phyloP scores from a whole-genome alignment of 2,329 filamentous ascomycete species.

The Furcasterigmium furcatum region DNA sequence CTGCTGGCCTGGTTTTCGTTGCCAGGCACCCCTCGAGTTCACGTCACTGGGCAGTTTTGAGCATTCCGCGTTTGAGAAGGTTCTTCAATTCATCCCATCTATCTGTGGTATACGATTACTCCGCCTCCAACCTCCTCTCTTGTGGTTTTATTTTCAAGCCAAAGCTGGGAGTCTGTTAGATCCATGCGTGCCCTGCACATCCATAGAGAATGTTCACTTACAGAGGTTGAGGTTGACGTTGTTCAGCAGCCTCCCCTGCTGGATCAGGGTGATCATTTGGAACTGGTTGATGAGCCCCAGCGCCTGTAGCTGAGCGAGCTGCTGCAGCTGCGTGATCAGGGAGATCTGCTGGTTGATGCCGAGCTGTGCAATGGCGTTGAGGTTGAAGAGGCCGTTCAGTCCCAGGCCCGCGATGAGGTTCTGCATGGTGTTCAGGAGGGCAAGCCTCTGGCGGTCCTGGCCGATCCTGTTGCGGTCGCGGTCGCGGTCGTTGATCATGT shows the following conservation, averaged over 20 bases:
- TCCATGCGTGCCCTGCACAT: too few relatives aligned
- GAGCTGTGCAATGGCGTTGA: constrained; percentile 20
- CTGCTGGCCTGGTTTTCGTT: too few relatives aligned
- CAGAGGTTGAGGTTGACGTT: constrained; percentile 7
- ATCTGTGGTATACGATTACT: too few relatives aligned
- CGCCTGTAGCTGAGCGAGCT: constrained; percentile 19
- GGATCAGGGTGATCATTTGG: constrained; percentile 17
- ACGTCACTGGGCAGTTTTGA: too few relatives aligned
- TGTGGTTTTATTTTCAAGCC: too few relatives aligned
- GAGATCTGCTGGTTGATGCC: constrained; percentile 20
- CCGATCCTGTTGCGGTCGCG: constrained; percentile 7
- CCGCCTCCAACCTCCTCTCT: too few relatives aligned
- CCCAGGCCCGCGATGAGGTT: constrained; percentile 23
- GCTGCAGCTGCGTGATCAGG: constrained; percentile 20
- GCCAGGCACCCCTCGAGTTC: too few relatives aligned
- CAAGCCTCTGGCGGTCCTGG: constrained; percentile 5
- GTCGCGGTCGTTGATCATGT: constrained; percentile 8
- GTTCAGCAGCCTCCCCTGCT: constrained; percentile 15
- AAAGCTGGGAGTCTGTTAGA: too few relatives aligned
- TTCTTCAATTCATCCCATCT: too few relatives aligned
- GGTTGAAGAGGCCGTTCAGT: constrained; percentile 19
- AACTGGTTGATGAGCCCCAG: constrained; percentile 16
- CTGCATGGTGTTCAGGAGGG: constrained; percentile 14
- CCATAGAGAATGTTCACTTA: too few relatives aligned
- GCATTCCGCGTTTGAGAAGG: too few relatives aligned